phyloP scores from a whole-genome alignment of 495 filamentous ascomycete species.

The Annulohypoxylon nitens region DNA sequence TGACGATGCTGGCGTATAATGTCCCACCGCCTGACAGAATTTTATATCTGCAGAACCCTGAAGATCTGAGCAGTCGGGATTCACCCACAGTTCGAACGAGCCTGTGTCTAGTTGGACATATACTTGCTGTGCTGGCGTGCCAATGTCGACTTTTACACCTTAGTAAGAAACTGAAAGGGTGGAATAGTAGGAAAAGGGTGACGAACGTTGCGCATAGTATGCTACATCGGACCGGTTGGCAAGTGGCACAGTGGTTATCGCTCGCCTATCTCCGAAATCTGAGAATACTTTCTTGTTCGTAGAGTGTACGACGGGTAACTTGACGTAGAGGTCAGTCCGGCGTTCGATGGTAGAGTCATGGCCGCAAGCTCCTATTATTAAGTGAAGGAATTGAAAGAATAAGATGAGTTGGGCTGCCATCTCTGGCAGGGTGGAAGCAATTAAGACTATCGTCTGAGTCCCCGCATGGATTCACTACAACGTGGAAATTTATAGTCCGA shows the following conservation, averaged over 20 bases:
- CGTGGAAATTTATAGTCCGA: slow-evolving; percentile 3
- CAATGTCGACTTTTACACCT: slow-evolving; percentile 59
- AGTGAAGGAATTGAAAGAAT: slow-evolving; percentile 48
- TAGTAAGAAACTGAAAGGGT: slow-evolving; percentile 23
- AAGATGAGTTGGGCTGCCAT: slow-evolving; percentile 56
- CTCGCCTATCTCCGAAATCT: slow-evolving; percentile 52
- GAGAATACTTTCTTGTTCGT: slow-evolving; percentile 58
- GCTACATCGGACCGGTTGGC: slow-evolving; percentile 64
- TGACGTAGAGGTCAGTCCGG: slow-evolving; percentile 53
- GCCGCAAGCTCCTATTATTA: slow-evolving; percentile 52
- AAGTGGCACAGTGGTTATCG: slow-evolving; percentile 56
- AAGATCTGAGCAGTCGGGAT: slow-evolving; percentile 60
- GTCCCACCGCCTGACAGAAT: slow-evolving; percentile 59
- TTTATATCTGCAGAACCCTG: slow-evolving; percentile 49
- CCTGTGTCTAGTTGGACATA: slow-evolving; percentile 65
- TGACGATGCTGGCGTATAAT: slow-evolving; percentile 56
- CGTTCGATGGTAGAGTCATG: slow-evolving; percentile 43
- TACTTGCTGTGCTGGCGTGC: slow-evolving; percentile 61
- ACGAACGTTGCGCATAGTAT: slow-evolving; percentile 62
- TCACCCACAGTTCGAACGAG: slow-evolving; percentile 66
- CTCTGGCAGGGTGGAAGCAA: slow-evolving; percentile 47
- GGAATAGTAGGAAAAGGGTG: background rate
- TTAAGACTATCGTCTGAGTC: slow-evolving; percentile 42
- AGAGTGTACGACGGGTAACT: slow-evolving; percentile 62
- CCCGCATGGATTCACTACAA: slow-evolving; percentile 50